Percentiles rank a stretch among this genome's conserved stretches.
phyloP scores from a whole-genome alignment of 1,284 basidiomycete genomes.

The Vanrija humicola region DNA sequence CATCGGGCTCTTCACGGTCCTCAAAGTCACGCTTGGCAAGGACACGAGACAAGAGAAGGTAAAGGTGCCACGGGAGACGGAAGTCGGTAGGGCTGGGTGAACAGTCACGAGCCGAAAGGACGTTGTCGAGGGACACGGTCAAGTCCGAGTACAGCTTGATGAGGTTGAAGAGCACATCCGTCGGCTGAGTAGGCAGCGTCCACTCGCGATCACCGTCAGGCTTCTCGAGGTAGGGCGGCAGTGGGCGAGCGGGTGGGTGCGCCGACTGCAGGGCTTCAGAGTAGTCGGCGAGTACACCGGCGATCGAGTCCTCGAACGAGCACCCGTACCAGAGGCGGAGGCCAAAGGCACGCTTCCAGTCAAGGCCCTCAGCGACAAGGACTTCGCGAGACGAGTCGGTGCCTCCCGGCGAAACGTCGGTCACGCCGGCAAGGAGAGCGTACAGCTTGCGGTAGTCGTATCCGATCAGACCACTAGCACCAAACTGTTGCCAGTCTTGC shows the following conservation, averaged over 20 bases:
- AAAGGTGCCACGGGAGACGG: conserved; percentile 88
- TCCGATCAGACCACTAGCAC: conserved; percentile 67
- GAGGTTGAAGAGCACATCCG: conserved; percentile 77
- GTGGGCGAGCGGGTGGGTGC: conserved; percentile 56
- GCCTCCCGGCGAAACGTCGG: conserved; percentile 60
- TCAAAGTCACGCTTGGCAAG: conserved; percentile 78
- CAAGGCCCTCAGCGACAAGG: conserved; percentile 71
- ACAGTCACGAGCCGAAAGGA: conserved; percentile 66
- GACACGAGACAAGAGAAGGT: conserved; percentile 77
- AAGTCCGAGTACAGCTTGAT: conserved; percentile 67
- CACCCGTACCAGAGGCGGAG: conserved; percentile 86
- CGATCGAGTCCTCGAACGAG: conserved; percentile 66
- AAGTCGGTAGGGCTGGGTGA: conserved; percentile 72
- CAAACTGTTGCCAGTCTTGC: conserved; percentile 75
- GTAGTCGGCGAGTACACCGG: conserved; percentile 68
- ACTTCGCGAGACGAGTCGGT: conserved; percentile 56
- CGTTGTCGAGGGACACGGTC: conserved; percentile 52
- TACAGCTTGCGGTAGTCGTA: conserved; percentile 74
- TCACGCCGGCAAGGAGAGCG: conserved; percentile 76
- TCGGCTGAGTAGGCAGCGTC: conserved; percentile 31
- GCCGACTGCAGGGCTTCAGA: conserved; percentile 53
- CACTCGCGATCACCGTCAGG: conserved; percentile 43
- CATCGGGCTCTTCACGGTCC: conserved; percentile 61
- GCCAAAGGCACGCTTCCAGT: conserved; percentile 94
- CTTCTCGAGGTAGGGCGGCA: conserved; percentile 64